Evolutionary conservation across 345 rosid genomes (phyloP).

Genomic region (Mercurialis annua): DNA sequence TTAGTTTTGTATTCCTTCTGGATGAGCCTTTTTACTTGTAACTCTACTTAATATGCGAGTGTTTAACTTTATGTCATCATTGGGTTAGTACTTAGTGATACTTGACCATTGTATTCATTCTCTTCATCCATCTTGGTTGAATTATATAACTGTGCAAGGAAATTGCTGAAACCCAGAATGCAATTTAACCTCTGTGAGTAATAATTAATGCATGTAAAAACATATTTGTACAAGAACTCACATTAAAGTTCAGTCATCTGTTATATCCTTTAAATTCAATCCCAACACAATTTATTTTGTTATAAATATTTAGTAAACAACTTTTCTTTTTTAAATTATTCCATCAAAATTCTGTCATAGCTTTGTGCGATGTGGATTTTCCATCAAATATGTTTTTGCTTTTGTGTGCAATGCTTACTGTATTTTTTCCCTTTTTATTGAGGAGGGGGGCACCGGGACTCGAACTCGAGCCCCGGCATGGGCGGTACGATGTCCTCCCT

Average conservation of each 20-base stretch:
- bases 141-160: neutral
- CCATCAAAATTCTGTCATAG: neutral
- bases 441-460: too few species aligned
- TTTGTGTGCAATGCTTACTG: too few species aligned
- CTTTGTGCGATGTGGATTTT: neutral
- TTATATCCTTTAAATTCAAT: neutral
- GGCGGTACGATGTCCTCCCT: too few species aligned
- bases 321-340: neutral
- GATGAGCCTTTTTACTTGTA: neutral
- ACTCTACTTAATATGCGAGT: neutral
- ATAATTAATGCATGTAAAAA: neutral
- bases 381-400: too few species aligned
- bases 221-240: neutral
- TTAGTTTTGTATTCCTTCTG: neutral
- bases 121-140: neutral
- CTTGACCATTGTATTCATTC: neutral
- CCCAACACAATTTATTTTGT: neutral
- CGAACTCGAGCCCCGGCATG: too few species aligned
- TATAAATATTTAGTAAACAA: neutral
- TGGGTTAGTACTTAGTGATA: neutral
- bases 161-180: neutral
- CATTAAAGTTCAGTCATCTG: neutral
- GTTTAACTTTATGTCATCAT: neutral
- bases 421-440: too few species aligned
- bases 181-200: neutral